Base-by-base conservation (phyloP, 2,329 filamentous ascomycete species). In the Bipolaris sorokiniana region DNA sequence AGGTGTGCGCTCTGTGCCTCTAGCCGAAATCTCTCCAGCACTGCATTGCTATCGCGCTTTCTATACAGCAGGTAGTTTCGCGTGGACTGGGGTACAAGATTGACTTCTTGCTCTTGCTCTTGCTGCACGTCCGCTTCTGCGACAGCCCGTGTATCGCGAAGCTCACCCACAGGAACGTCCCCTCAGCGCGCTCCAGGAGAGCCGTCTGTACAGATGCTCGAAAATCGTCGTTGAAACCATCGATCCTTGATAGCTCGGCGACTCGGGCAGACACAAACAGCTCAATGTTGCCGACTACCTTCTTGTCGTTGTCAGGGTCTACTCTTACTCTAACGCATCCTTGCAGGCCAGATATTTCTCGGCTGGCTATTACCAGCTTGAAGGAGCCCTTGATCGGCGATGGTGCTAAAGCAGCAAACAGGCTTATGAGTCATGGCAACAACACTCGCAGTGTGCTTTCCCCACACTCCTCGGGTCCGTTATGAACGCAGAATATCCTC, bases 131-230 rank as follows among this genome's bases (percentile, higher is more conserved):
- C 15, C 11, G 15, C 38, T 63, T 56, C 41, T 48, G 47, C n/a
- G 11, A 41, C 26, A 68, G 50, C 44, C 63, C 65, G 3, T 64
- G 40, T 38, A 69, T 50, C 15, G 68, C 64, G 34, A 65, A 61
- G 26, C 60, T 66, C 22, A 71, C 66, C 74, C 70, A 77, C 7
- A 77, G 62, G 48, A 76, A 76, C 42, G 70, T 76, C 6, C 70
- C 71, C 48, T 71, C 46, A 9, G 73, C 61, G 11, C 68, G 56
- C 37, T 64, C 33, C 1, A 58, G 48, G n/a, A 75, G 60, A 18
- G 38, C 48, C 41, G 49, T 31, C 58, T 61, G 48, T 46, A 65
- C 41, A 63, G 51, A 34, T 56, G 41, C 20, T 16, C 33, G 47
- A 47, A 63, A 54, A 7, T 40, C 18, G 51, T 51, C 50, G 18